Conservation (phyloP, 192 early-diverging fungal genomes). For the Gaertneriomyces semiglobifer region DNA sequence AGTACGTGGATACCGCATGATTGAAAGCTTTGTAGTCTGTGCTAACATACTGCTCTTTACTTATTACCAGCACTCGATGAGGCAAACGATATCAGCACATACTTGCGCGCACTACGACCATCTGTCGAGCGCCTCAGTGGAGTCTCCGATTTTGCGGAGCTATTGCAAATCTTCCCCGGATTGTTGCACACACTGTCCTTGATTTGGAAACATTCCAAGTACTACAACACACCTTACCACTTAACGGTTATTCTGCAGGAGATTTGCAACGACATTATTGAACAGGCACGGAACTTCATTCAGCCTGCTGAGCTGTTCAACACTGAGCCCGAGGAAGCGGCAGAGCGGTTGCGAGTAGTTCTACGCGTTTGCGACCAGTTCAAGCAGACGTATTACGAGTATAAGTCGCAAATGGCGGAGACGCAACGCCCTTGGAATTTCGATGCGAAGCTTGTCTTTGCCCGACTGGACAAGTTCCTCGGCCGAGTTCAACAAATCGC, state of each 20-base stretch:
- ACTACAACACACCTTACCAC: slow-evolving; percentile 60
- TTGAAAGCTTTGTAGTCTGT: not conserved
- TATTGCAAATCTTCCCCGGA: slow-evolving; percentile 54
- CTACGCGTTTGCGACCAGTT: slow-evolving; percentile 50
- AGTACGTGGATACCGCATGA: slow-evolving; percentile 28
- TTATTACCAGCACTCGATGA: slow-evolving; percentile 52
- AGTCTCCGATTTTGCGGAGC: slow-evolving; percentile 53
- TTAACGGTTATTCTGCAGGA: slow-evolving; percentile 58
- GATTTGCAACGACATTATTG: slow-evolving; percentile 67
- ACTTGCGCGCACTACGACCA: slow-evolving; percentile 54
- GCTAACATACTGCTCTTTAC: not conserved
- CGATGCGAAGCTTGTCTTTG: slow-evolving; percentile 59
- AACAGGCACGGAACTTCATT: slow-evolving; percentile 55
- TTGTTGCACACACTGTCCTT: slow-evolving; percentile 52
- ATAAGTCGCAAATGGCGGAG: slow-evolving; percentile 41
- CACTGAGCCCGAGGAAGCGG: slow-evolving; percentile 60
- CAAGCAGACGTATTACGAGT: slow-evolving; percentile 52
- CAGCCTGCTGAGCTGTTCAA: slow-evolving; percentile 58
- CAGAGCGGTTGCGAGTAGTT: slow-evolving; percentile 50
- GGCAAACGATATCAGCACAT: slow-evolving; percentile 58
- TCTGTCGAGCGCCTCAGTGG: slow-evolving; percentile 47
- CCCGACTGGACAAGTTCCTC: slow-evolving; percentile 53
- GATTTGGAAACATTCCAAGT: slow-evolving; percentile 57
- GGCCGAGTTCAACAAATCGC: slow-evolving; percentile 51
- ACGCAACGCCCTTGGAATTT: slow-evolving; percentile 56